Evolutionary conservation across 2,329 filamentous ascomycete genomes (phyloP).

Genomic region (Penicillium brasilianum): DNA sequence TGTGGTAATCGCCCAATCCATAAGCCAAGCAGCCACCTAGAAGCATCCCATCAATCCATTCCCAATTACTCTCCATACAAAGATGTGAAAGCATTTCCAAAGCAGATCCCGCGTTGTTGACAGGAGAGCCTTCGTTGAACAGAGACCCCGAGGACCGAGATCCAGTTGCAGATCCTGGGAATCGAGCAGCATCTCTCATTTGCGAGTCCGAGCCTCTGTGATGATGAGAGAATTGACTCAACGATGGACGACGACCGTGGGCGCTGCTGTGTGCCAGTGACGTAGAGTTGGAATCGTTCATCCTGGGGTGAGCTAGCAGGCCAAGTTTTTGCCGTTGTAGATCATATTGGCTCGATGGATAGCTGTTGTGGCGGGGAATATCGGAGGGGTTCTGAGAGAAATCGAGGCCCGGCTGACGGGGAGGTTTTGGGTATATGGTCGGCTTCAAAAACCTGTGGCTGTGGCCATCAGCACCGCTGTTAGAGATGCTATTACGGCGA

Average conservation of each 20-base stretch:
- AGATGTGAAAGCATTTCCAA: conserved; percentile 74
- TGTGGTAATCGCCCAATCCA: conserved; percentile 81
- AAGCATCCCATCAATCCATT: conserved; percentile 92
- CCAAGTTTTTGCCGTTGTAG: conserved; percentile 30
- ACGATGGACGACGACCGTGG: conserved; percentile 33
- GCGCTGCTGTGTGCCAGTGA: conserved; percentile 20
- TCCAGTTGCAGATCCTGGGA: conserved; percentile 37
- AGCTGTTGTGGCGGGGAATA: conserved; percentile 41
- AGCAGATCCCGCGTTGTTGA: conserved; percentile 66
- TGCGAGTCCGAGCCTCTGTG: conserved; percentile 35
- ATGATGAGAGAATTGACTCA: conserved; percentile 31
- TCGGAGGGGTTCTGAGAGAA: conserved; percentile 46
- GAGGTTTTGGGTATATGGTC: conserved; percentile 66
- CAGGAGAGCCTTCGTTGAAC: conserved; percentile 48
- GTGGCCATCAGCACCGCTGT: conserved; percentile 45
- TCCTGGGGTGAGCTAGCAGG: conserved; percentile 17
- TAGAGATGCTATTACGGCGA: conserved; percentile 55
- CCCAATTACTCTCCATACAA: conserved; percentile 80
- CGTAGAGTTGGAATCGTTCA: conserved; percentile 25
- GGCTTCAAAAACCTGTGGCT: conserved; percentile 56
- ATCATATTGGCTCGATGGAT: conserved; percentile 45
- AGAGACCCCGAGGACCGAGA: conserved; percentile 40
- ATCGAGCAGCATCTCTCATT: conserved; percentile 40
- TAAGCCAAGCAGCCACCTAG: conserved; percentile 91
- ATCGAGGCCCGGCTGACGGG: conserved; percentile 60